A percentile compares a stretch with the other conserved stretches of the same genome.
These are phyloP conservation scores for Thymus quinquecostatus DNA, from an alignment of 257 asterid species.

Conservation along the genomic window DNA sequence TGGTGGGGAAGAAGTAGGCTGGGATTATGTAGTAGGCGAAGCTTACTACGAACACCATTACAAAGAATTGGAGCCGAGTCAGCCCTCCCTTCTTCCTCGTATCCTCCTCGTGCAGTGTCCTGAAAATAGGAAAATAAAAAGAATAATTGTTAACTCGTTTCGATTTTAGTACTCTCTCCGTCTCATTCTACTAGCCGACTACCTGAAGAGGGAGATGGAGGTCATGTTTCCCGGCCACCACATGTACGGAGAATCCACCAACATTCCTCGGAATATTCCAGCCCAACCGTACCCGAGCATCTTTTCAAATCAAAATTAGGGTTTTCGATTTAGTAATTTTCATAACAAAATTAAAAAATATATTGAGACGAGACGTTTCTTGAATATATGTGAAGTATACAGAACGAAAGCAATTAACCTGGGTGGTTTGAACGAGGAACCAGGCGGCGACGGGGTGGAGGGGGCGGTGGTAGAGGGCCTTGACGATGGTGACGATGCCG, in stretches of 20 bases:
- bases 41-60: slow-evolving; percentile 49
- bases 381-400: no score
- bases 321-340: no score
- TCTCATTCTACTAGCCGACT: background rate
- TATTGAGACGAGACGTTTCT: no score
- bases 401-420: slow-evolving; percentile 25
- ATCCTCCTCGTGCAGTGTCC: slow-evolving; percentile 68
- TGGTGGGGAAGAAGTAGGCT: slow-evolving; percentile 48
- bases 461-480: slow-evolving; percentile 55
- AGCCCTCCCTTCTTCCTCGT: slow-evolving; percentile 54
- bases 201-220: slow-evolving; percentile 71
- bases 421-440: slow-evolving; percentile 60
- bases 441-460: slow-evolving; percentile 50
- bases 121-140: background rate
- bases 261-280: slow-evolving; percentile 52
- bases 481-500: slow-evolving; percentile 48
- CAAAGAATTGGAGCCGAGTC: slow-evolving; percentile 62
- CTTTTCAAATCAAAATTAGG: slow-evolving; percentile 27
- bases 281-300: slow-evolving; percentile 89
- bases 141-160: no score
- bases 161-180: no score
- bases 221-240: slow-evolving; percentile 83
- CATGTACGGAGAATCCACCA: slow-evolving; percentile 76
- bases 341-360: no score
- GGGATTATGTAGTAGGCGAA: slow-evolving; percentile 63